Percentiles rank a stretch among this genome's conserved stretches.
Conservation (phyloP, 1,284 basidiomycete genomes). For the Cutaneotrichosporon mucoides region DNA sequence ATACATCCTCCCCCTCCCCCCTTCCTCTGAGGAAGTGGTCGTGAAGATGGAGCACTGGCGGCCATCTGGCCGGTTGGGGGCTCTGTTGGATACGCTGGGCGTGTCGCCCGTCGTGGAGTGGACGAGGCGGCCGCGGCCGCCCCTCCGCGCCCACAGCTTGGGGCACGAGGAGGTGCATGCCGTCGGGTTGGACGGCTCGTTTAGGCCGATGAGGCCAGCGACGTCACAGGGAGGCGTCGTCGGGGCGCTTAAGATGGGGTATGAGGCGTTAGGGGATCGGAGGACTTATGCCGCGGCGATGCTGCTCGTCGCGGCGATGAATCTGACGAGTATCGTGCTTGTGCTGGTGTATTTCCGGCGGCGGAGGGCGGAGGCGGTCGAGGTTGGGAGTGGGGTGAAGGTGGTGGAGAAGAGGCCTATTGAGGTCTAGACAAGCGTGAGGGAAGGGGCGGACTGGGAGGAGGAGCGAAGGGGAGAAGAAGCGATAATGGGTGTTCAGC, state of each 20-base stretch:
- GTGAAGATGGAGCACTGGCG: background rate
- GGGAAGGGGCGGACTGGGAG: too few species aligned
- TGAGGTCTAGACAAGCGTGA: too few species aligned
- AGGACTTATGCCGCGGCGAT: slow-evolving; percentile 6
- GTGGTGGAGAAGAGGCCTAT: background rate
- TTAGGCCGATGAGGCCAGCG: too few species aligned
- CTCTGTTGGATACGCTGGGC: background rate
- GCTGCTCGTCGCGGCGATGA: slow-evolving; percentile 5
- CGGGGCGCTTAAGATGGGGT: background rate
- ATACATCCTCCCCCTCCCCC: background rate
- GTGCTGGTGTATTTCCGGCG: background rate
- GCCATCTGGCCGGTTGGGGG: background rate
- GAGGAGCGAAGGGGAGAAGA: too few species aligned
- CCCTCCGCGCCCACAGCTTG: too few species aligned
- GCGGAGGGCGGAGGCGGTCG: background rate
- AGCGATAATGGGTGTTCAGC: too few species aligned
- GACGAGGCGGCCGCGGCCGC: background rate
- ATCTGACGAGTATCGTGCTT: slow-evolving; percentile 5
- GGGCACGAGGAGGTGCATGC: too few species aligned
- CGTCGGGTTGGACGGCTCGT: too few species aligned
- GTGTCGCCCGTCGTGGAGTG: background rate
- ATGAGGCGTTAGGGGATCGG: background rate
- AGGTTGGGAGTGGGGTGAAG: background rate
- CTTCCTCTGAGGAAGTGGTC: background rate
- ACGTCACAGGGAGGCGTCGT: too few species aligned